phyloP scores from a whole-genome alignment of 805 yeast species.

The Wickerhamiella shivajii region DNA sequence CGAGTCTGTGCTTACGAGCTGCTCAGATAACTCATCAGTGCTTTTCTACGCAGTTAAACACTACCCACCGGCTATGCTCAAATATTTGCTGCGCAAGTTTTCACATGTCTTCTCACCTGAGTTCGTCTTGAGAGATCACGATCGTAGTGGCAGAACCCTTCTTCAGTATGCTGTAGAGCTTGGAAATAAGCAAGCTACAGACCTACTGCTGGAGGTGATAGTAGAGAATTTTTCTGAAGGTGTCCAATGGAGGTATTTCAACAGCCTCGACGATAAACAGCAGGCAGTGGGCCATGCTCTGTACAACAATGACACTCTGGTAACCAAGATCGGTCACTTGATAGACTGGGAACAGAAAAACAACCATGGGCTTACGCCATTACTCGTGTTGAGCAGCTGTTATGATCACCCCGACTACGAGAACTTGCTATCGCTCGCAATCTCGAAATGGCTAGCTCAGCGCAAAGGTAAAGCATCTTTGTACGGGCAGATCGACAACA shows the following conservation, averaged over 20 bases:
- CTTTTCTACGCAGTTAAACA: conserved; percentile 46
- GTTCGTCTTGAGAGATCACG: conserved; percentile 51
- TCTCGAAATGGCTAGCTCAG: conserved; percentile 7
- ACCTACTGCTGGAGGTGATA: conserved; percentile 34
- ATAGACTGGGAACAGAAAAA: conserved; percentile 63
- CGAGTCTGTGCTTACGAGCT: conserved; percentile 18
- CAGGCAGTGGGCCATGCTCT: conserved; percentile 65
- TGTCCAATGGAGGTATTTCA: conserved; percentile 38
- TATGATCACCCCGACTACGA: conserved; percentile 63
- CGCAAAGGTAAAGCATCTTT: conserved; percentile 6
- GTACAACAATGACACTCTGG: conserved; percentile 39
- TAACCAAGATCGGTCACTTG: conserved; percentile 39
- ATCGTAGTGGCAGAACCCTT: conserved; percentile 39
- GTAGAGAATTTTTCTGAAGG: conserved; percentile 25
- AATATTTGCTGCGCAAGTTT: conserved; percentile 26
- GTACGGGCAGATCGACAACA: conserved; percentile 49
- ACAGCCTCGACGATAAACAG: conserved; percentile 35
- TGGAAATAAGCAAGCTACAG: conserved; percentile 34
- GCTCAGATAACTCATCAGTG: conserved; percentile 49
- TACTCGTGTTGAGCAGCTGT: conserved; percentile 58
- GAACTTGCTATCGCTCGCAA: conserved; percentile 26
- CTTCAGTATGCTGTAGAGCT: conserved; percentile 46
- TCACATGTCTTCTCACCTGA: conserved; percentile 41
- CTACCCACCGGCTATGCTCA: conserved; percentile 32
- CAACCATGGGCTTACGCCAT: conserved; percentile 56